These are phyloP conservation scores for Alternaria hordeiaustralica DNA, from an alignment of 2,329 filamentous ascomycete genomes.

Conservation along the genomic window DNA sequence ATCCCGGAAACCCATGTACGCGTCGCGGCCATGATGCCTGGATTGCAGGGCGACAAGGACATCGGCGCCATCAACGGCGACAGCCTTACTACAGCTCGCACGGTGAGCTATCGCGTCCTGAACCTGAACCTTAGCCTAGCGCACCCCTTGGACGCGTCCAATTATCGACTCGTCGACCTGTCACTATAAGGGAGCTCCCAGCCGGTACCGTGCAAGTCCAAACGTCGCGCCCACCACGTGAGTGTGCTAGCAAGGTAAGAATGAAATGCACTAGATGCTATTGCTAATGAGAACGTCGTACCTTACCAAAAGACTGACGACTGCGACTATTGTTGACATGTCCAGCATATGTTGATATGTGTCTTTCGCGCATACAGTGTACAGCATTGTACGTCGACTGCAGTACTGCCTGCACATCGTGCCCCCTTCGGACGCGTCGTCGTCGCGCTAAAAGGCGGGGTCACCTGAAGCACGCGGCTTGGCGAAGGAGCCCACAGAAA, in stretches of 20 bases:
- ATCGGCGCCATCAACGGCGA: not conserved
- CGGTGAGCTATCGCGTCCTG: conserved; percentile 2
- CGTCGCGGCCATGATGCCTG: not conserved
- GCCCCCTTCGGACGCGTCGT: conserved; percentile 8
- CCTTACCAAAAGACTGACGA: not conserved
- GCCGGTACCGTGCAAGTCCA: not conserved
- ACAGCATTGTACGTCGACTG: not conserved
- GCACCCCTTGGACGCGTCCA: not conserved
- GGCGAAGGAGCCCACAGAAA: conserved; percentile 28
- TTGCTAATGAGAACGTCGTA: not conserved
- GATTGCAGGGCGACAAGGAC: conserved; percentile 3
- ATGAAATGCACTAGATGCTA: not conserved
- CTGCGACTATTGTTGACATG: not conserved
- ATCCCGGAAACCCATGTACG: not conserved
- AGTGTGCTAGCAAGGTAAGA: not conserved
- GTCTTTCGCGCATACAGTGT: not conserved
- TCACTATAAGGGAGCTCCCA: not conserved
- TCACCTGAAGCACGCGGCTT: conserved; percentile 17
- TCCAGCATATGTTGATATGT: not conserved
- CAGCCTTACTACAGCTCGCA: conserved; percentile 7
- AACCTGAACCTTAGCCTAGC: conserved; percentile 1
- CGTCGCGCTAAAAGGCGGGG: conserved; percentile 25
- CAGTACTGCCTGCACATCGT: not conserved
- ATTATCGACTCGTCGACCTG: not conserved
- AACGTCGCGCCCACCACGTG: not conserved